These are phyloP conservation scores for Phytophthora cryptogea DNA, from an alignment of 352 stramenopile genomes.

Conservation along the genomic window DNA sequence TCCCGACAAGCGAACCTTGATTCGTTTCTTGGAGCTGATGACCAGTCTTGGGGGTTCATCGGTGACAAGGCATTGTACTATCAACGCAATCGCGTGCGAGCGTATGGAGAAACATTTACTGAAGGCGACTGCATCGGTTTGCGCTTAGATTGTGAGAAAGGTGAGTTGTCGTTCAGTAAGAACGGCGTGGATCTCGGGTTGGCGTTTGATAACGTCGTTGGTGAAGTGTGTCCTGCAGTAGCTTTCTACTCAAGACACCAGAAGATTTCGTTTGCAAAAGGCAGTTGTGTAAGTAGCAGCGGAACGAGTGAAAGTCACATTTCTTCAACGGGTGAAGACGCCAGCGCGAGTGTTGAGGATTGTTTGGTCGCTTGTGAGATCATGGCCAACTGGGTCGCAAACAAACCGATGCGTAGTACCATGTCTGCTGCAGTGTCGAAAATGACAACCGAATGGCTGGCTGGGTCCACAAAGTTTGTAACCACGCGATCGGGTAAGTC, in stretches of 20 bases:
- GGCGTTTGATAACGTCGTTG: constrained; percentile 92
- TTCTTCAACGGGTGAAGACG: constrained; percentile 24
- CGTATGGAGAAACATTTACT: constrained; percentile 87
- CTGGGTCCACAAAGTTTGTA: constrained; percentile 50
- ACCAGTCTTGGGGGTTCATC: constrained; percentile 98
- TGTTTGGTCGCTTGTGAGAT: constrained; percentile 65
- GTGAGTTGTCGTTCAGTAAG: constrained; percentile 88
- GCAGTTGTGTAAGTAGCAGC: constrained; percentile 24
- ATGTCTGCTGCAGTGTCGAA: constrained; percentile 48
- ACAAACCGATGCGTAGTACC: constrained; percentile 23
- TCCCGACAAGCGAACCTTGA: constrained; percentile 90
- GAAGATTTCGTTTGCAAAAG: constrained; percentile 62
- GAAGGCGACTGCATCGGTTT: constrained; percentile 89
- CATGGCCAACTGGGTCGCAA: constrained; percentile 48
- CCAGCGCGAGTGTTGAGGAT: constrained; percentile 49
- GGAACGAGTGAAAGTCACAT: constrained; percentile 3
- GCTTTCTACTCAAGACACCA: constrained; percentile 93
- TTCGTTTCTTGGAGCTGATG: constrained; percentile 97
- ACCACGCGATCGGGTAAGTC: constrained; percentile 62
- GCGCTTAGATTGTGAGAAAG: constrained; percentile 82
- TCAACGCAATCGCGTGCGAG: constrained; percentile 92
- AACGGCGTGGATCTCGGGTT: constrained; percentile 88
- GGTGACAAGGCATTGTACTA: constrained; percentile 99
- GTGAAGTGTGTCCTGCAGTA: constrained; percentile 90
- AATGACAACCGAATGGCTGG: constrained; percentile 64